Conservation (phyloP, 2,329 filamentous ascomycete species). For the Xenoacremonium recifei region DNA sequence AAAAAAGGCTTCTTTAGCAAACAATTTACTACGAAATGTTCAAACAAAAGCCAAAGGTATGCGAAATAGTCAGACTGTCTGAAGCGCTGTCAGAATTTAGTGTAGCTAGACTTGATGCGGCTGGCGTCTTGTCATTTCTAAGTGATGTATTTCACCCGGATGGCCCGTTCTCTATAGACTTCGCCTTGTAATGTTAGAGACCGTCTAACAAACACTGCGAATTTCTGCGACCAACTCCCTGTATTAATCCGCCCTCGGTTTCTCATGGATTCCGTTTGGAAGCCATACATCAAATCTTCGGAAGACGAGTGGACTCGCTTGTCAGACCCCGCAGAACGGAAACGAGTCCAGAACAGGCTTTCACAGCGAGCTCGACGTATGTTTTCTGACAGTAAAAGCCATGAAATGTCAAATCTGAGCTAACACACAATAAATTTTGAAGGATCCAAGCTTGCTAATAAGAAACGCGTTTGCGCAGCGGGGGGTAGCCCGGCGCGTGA, state of each 20-base stretch:
- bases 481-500: background rate
- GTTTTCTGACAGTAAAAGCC: constrained; percentile 1
- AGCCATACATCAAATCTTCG: constrained; percentile 1
- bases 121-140: background rate
- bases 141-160: background rate
- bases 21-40: background rate
- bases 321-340: constrained; percentile 9
- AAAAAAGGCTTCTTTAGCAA: background rate
- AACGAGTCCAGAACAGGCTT: constrained; percentile 18
- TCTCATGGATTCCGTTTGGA: constrained; percentile 1
- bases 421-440: background rate
- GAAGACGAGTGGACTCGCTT: constrained; percentile 14
- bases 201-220: background rate
- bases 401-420: background rate
- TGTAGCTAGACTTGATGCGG: background rate
- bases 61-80: background rate
- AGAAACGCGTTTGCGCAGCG: background rate
- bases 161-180: too few species aligned
- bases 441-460: background rate
- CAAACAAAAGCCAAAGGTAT: background rate
- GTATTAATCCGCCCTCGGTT: background rate
- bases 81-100: background rate
- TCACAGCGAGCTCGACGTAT: constrained; percentile 15
- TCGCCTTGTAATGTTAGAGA: background rate
- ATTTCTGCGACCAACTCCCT: background rate